These are phyloP conservation scores for Brassica balearica DNA, from an alignment of 441 rosid species.

Conservation along the genomic window DNA sequence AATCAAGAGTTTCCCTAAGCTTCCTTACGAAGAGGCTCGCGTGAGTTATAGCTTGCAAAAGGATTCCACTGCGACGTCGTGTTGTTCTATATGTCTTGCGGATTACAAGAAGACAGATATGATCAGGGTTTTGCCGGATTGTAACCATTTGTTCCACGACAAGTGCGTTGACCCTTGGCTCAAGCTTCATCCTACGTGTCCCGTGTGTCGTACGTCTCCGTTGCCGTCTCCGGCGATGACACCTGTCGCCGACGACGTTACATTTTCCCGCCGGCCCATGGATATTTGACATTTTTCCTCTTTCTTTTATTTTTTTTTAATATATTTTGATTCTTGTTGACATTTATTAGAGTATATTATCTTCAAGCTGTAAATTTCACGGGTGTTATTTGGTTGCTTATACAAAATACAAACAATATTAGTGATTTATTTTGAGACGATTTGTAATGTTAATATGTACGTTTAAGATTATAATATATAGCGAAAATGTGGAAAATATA, in stretches of 20 bases:
- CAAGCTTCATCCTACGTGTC: constrained; percentile 51
- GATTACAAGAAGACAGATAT: constrained; percentile 50
- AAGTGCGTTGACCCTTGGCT: constrained; percentile 64
- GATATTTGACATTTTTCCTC: constrained; percentile 21
- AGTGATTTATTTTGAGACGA: not conserved
- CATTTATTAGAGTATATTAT: constrained; percentile 19
- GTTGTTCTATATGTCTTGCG: constrained; percentile 63
- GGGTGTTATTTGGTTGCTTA: constrained; percentile 10
- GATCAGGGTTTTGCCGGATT: constrained; percentile 54
- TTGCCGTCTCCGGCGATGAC: constrained; percentile 54
- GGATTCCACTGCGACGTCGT: constrained; percentile 61
- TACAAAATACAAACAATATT: not conserved
- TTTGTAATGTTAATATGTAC: constrained; percentile 1
- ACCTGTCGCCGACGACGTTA: constrained; percentile 68
- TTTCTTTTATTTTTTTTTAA: not conserved
- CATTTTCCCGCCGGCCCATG: constrained; percentile 47
- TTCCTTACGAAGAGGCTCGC: constrained; percentile 71
- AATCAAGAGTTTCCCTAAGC: constrained; percentile 75
- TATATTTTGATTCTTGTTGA: constrained; percentile 18
- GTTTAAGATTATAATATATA: not conserved
- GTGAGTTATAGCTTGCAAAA: constrained; percentile 42
- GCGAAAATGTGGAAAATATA: not conserved
- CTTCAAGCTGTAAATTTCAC: constrained; percentile 33
- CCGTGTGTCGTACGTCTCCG: constrained; percentile 52
- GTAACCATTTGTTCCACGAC: constrained; percentile 55